Evolutionary conservation across 1,139 yeast species (phyloP).

Genomic region (Suhomyces taliae): DNA sequence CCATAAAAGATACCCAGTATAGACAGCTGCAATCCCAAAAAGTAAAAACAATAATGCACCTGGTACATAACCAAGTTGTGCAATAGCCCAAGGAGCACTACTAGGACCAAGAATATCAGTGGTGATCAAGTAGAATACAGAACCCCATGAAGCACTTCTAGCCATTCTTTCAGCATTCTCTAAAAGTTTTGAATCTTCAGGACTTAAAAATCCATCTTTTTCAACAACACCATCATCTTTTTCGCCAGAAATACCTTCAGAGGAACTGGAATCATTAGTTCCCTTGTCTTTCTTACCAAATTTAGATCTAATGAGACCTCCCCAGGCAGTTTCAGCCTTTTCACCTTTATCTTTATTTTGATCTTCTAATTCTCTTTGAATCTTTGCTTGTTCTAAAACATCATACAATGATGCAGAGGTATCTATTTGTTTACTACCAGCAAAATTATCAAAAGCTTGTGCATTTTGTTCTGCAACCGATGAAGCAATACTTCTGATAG

Average conservation of each 20-base stretch:
- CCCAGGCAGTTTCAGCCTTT: neutral
- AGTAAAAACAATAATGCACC: conserved; percentile 1
- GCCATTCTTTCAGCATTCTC: conserved; percentile 1
- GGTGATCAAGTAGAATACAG: conserved; percentile 2
- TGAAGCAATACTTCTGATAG: conserved; percentile 2
- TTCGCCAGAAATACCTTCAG: neutral
- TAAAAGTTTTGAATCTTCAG: neutral
- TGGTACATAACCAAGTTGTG: conserved; percentile 3
- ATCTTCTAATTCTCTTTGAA: conserved; percentile 3
- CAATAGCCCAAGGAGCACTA: conserved; percentile 3
- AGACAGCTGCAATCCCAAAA: conserved; percentile 2
- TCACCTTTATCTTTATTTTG: neutral
- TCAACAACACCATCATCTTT: neutral
- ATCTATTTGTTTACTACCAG: neutral
- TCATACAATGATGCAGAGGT: neutral
- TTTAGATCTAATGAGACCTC: neutral
- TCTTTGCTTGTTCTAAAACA: conserved; percentile 1
- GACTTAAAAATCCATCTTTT: neutral
- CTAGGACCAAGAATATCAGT: conserved; percentile 5
- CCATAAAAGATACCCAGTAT: conserved; percentile 3
- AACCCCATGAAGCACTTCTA: conserved; percentile 4
- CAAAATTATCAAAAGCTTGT: neutral
- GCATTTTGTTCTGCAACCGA: neutral
- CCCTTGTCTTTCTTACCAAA: neutral
- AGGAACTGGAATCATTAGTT: neutral